These are phyloP conservation scores for Ligustrum vulgare DNA, from an alignment of 257 asterid species.

Conservation along the genomic window DNA sequence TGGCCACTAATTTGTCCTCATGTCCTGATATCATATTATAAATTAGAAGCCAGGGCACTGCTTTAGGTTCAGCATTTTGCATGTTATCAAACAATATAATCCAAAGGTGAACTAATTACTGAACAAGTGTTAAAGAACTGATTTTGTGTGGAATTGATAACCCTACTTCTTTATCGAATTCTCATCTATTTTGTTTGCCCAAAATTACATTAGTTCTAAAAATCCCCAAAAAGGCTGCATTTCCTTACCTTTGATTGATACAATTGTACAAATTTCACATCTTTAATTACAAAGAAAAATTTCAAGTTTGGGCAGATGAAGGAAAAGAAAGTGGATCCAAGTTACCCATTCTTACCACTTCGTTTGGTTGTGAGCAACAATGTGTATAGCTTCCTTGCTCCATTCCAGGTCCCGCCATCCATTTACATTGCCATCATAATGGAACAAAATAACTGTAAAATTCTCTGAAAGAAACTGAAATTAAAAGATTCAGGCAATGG, in stretches of 20 bases:
- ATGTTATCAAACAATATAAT: not conserved
- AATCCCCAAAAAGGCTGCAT: not conserved
- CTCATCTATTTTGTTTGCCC: slow-evolving; percentile 1
- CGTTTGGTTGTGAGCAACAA: slow-evolving; percentile 90
- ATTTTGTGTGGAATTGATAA: not conserved
- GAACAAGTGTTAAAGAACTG: not conserved
- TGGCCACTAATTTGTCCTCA: not conserved
- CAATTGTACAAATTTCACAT: slow-evolving; percentile 6
- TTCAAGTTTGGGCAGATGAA: slow-evolving; percentile 10
- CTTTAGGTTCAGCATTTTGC: slow-evolving; percentile 1
- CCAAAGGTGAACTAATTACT: slow-evolving; percentile 3
- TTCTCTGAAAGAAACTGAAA: slow-evolving; percentile 93
- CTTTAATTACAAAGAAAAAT: not conserved
- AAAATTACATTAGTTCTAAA: not conserved
- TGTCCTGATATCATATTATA: not conserved
- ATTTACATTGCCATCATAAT: slow-evolving; percentile 87
- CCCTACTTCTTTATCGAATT: not conserved
- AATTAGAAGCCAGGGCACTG: not conserved
- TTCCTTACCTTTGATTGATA: not conserved
- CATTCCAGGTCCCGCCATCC: slow-evolving; percentile 88
- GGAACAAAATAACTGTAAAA: slow-evolving; percentile 82
- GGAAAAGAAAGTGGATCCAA: slow-evolving; percentile 12
- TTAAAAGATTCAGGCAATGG: slow-evolving; percentile 25
- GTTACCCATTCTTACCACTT: slow-evolving; percentile 61
- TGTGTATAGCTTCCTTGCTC: slow-evolving; percentile 84